Percentiles rank a stretch among this genome's conserved stretches.
Evolutionary conservation across 164 flowering plant genomes (phyloP).

Genomic region (Amborella trichopoda): DNA sequence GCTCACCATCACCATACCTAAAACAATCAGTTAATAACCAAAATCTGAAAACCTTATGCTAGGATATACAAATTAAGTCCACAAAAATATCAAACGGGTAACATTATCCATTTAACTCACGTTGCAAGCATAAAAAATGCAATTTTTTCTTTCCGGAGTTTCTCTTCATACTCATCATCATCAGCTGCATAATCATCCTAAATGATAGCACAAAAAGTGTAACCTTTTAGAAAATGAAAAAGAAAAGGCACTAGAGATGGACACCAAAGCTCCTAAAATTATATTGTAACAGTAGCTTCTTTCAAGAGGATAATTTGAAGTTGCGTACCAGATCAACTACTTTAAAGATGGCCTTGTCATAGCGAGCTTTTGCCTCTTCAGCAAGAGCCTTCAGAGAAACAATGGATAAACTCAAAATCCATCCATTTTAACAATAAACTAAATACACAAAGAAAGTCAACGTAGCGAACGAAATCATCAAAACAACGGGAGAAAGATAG

Average conservation of each 20-base stretch:
- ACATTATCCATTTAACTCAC: too few species aligned
- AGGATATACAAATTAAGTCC: too few species aligned
- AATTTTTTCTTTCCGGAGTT: slow-evolving; percentile 61
- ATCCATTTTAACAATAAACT: too few species aligned
- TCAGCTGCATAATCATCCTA: slow-evolving; percentile 94
- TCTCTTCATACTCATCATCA: slow-evolving; percentile 76
- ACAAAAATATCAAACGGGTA: background rate
- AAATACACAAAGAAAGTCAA: too few species aligned
- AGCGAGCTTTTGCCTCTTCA: slow-evolving; percentile 80
- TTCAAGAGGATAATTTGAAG: too few species aligned
- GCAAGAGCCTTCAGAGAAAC: slow-evolving; percentile 47
- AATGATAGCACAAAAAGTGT: background rate
- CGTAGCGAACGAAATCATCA: too few species aligned
- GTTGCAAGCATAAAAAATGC: slow-evolving; percentile 86
- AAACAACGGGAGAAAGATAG: too few species aligned
- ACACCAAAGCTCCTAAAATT: background rate
- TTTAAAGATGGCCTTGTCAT: slow-evolving; percentile 69
- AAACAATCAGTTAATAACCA: slow-evolving; percentile 5
- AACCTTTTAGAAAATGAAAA: background rate
- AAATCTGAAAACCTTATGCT: too few species aligned
- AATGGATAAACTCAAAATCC: background rate
- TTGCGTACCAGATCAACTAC: slow-evolving; percentile 68
- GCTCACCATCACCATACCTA: slow-evolving; percentile 96
- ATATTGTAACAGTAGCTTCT: background rate
- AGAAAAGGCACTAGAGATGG: background rate